phyloP scores from a whole-genome alignment of 2,329 filamentous ascomycete species.

The Calonectria pseudoreteaudii region DNA sequence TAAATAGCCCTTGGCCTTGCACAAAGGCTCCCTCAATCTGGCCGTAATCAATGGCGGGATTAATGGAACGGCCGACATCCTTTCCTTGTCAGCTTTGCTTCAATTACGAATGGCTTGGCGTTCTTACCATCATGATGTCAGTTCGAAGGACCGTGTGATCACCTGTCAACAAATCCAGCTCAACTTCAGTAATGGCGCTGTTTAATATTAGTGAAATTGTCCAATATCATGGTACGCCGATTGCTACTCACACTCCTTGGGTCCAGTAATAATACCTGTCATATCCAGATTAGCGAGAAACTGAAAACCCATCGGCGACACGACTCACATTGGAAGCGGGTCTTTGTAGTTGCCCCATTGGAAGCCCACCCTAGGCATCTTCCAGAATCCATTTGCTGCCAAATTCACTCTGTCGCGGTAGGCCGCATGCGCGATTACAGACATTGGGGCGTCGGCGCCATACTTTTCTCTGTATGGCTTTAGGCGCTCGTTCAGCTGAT shows the following conservation, averaged over 20 bases:
- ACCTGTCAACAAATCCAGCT: slow-evolving; percentile 88
- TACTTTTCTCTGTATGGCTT: slow-evolving; percentile 83
- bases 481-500: slow-evolving; percentile 84
- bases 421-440: slow-evolving; percentile 70
- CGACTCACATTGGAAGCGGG: slow-evolving; percentile 77
- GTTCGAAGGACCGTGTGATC: slow-evolving; percentile 88
- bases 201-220: slow-evolving; percentile 59
- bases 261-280: slow-evolving; percentile 4
- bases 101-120: neutral
- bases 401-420: slow-evolving; percentile 81
- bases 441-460: slow-evolving; percentile 79
- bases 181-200: slow-evolving; percentile 78
- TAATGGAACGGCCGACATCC: slow-evolving; percentile 72
- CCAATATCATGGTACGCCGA: no score
- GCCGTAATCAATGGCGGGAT: slow-evolving; percentile 69
- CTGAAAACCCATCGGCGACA: neutral
- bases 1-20: slow-evolving; percentile 73
- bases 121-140: slow-evolving; percentile 79
- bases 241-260: neutral
- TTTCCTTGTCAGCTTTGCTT: neutral
- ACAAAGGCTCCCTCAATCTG: slow-evolving; percentile 76
- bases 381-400: slow-evolving; percentile 91
- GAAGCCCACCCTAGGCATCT: slow-evolving; percentile 92
- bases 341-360: slow-evolving; percentile 87
- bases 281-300: neutral